Base-by-base conservation (phyloP, 1,284 basidiomycete genomes). In the Malassezia nana region DNA sequence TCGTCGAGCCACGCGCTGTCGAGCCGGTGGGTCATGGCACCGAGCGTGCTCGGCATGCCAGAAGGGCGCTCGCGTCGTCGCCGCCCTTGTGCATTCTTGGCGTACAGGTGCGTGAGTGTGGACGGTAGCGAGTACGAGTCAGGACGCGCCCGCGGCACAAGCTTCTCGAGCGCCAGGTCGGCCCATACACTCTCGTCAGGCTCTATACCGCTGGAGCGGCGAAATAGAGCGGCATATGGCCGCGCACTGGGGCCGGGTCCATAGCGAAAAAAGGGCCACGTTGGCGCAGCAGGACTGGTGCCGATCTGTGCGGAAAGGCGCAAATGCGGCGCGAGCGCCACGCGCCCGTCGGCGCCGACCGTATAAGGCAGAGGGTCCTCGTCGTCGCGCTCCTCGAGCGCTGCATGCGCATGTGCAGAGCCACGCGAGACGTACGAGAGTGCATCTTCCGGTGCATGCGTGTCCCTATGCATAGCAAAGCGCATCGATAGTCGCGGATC, bases 1-100 rank as follows among this genome's bases (percentile, higher is more conserved):
- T 45, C 53, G 57, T 63, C 3, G 67, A 70, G 57, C 72, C 71
- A 69, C 63, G 65, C 48, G 9, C 31, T 35, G 44, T 30, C 43
- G 2, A 31, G 24, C 15, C 24, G 16, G 13, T 29, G 4, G 18
- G 26, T 47, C 18, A 33, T 38, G 13, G 22, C 31, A 22, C 50
- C 45, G 12, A 46, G 52, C 5, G 26, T 44, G 8, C n/a, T 13
- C 7, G 52, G 46, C 12, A 57, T 50, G 18, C 32, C 46, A 26
- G 59, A 45, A 1, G 53, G 44, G 16, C 46, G 58, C 22, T 30
- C 25, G 7, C 24, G 20, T 31, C 55, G 35, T 29, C 33, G 41
- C n/a, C 12, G 22, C 20, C 20, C 28, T 10, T 22, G 30, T 12
- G 29, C 40, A 12, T 24, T 12, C 6, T 39, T 41, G n/a, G 39